Conservation (phyloP, 75 land plant genomes). For the Selaginella moellendorffii region DNA sequence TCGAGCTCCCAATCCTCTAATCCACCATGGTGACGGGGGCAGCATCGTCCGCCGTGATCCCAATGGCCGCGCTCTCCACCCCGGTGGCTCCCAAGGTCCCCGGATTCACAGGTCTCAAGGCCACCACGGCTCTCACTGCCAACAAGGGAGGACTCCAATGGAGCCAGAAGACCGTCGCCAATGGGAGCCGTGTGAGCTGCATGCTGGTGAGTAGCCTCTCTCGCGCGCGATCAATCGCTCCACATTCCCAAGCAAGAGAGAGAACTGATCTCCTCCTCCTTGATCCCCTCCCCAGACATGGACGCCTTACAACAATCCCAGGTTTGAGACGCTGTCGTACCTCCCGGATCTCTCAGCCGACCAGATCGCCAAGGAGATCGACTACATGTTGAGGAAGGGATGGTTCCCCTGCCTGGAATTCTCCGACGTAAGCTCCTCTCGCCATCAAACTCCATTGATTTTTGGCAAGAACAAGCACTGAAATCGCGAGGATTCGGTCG, state of each 20-base stretch:
- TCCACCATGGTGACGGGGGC: background rate
- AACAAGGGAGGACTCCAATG: background rate
- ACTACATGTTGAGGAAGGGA: slow-evolving; percentile 1
- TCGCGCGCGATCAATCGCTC: too few relatives aligned
- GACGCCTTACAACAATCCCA: background rate
- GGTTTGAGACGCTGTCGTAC: slow-evolving; percentile 5
- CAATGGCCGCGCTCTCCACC: background rate
- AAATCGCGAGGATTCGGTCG: too few relatives aligned
- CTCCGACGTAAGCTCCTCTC: slow-evolving; percentile 20
- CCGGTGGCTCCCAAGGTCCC: background rate
- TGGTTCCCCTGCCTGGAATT: slow-evolving; percentile 9
- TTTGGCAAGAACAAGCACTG: too few relatives aligned
- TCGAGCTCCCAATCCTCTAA: background rate
- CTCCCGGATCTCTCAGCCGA: background rate
- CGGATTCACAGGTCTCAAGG: background rate
- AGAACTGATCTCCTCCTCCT: background rate
- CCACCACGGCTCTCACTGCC: background rate
- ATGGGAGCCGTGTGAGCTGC: slow-evolving; percentile 45
- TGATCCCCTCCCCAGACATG: background rate
- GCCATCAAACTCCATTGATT: background rate
- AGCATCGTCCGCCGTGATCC: background rate
- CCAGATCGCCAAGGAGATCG: slow-evolving; percentile 3
- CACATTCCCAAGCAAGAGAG: too few relatives aligned
- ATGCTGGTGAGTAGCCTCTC: slow-evolving; percentile 29
- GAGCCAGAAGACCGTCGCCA: slow-evolving; percentile 18